Evolutionary conservation across 805 yeast genomes (phyloP).

Genomic region (Ogataea minuta): DNA sequence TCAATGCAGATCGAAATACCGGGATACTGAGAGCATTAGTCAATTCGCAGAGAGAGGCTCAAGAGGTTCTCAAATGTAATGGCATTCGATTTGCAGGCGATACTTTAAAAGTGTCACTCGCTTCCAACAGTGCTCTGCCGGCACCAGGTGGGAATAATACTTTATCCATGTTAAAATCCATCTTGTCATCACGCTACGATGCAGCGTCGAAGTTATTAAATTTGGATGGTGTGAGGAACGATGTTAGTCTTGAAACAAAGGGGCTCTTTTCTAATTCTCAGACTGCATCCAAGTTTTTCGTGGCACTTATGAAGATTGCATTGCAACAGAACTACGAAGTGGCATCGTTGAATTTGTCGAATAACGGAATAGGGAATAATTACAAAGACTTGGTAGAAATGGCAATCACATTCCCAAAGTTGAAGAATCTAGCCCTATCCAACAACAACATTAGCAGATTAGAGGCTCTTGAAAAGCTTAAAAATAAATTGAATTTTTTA

Average conservation of each 20-base stretch:
- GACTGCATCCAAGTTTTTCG: constrained; percentile 74
- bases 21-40: constrained; percentile 62
- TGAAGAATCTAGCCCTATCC: constrained; percentile 77
- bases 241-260: constrained; percentile 51
- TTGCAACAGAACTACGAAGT: constrained; percentile 49
- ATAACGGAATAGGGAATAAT: constrained; percentile 64
- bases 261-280: constrained; percentile 53
- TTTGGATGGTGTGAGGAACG: constrained; percentile 61
- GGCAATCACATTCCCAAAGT: constrained; percentile 69
- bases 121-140: constrained; percentile 20
- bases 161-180: constrained; percentile 57
- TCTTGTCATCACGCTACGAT: constrained; percentile 67
- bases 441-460: constrained; percentile 65
- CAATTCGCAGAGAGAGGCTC: constrained; percentile 52
- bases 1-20: constrained; percentile 46
- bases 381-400: constrained; percentile 54
- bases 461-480: constrained; percentile 69
- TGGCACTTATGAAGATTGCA: constrained; percentile 85
- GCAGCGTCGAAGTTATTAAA: constrained; percentile 64
- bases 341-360: constrained; percentile 68
- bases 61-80: constrained; percentile 54
- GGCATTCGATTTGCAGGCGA: constrained; percentile 86
- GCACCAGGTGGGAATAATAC: constrained; percentile 40
- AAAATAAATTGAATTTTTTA: constrained; percentile 66
- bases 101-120: constrained; percentile 51